A percentile compares a stretch with the other conserved stretches of the same genome.
Conservation (phyloP, 805 yeast genomes). For the Nematodospora valgi region DNA sequence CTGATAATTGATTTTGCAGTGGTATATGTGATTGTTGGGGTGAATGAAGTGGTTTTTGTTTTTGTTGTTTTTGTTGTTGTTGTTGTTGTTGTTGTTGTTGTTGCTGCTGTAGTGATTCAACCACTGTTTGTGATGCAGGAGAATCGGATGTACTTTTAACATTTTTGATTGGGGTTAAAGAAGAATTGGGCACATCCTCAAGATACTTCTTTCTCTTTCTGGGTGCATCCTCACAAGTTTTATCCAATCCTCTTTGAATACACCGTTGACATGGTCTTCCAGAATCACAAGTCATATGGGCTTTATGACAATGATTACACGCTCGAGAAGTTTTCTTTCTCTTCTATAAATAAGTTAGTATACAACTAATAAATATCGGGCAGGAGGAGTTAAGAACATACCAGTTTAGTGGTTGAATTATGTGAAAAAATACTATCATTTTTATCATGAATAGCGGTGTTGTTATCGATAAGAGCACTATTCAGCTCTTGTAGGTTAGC, state of each 20-base stretch:
- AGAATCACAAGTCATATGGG: slow-evolving; percentile 90
- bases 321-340: slow-evolving; percentile 77
- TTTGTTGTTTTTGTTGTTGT: no score
- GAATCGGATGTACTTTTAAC: slow-evolving; percentile 3
- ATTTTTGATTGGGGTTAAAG: slow-evolving; percentile 12
- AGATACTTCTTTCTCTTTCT: slow-evolving; percentile 81
- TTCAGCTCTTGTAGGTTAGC: no score
- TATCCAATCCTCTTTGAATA: slow-evolving; percentile 59
- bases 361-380: neutral
- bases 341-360: slow-evolving; percentile 18
- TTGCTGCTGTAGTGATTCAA: no score
- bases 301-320: slow-evolving; percentile 84
- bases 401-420: slow-evolving; percentile 3
- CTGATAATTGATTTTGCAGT: slow-evolving; percentile 1
- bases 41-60: no score
- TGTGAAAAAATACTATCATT: no score
- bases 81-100: no score
- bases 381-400: neutral
- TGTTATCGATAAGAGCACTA: no score
- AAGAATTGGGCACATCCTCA: slow-evolving; percentile 49
- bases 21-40: no score
- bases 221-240: slow-evolving; percentile 84
- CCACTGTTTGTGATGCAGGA: no score
- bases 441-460: no score
- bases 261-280: slow-evolving; percentile 83